A percentile compares a stretch with the other conserved stretches of the same genome.
These are phyloP conservation scores for Ceratocystis lukuohia DNA, from an alignment of 2,329 filamentous ascomycete species.

Conservation along the genomic window DNA sequence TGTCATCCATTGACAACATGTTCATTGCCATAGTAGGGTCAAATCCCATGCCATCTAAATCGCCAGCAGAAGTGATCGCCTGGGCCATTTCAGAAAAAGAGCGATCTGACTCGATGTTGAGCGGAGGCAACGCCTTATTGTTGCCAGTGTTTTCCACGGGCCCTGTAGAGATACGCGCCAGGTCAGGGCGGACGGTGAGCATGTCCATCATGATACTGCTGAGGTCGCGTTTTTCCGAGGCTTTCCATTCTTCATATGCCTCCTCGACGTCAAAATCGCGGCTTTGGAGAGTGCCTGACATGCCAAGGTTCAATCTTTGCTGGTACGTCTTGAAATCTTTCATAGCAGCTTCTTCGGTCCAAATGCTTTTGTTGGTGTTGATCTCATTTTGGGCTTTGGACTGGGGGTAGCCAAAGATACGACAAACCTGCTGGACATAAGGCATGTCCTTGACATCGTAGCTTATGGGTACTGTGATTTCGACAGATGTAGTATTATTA, in stretches of 20 bases:
- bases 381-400: constrained; percentile 78
- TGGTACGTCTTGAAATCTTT: constrained; percentile 91
- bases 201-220: constrained; percentile 91
- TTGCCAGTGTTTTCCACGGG: constrained; percentile 33
- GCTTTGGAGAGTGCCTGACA: constrained; percentile 59
- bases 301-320: constrained; percentile 69
- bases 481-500: constrained; percentile 49
- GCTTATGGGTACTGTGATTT: constrained; percentile 69
- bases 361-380: constrained; percentile 61
- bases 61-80: constrained; percentile 36
- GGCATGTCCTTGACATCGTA: constrained; percentile 97
- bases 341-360: constrained; percentile 86
- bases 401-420: constrained; percentile 68
- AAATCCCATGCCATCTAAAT: constrained; percentile 23
- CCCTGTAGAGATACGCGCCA: constrained; percentile 61
- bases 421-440: constrained; percentile 73
- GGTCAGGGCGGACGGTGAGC: constrained; percentile 68
- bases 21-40: constrained; percentile 38
- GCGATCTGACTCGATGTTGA: constrained; percentile 33
- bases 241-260: constrained; percentile 80
- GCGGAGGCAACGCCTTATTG: constrained; percentile 29
- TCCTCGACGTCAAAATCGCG: constrained; percentile 87
- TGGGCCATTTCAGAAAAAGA: constrained; percentile 41
- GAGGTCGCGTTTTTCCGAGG: constrained; percentile 71
- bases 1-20: constrained; percentile 47